Percentiles rank a stretch among this genome's conserved stretches.
phyloP scores from a whole-genome alignment of 108 stramenopile genomes.

The Stephanodiscus minutulus region DNA sequence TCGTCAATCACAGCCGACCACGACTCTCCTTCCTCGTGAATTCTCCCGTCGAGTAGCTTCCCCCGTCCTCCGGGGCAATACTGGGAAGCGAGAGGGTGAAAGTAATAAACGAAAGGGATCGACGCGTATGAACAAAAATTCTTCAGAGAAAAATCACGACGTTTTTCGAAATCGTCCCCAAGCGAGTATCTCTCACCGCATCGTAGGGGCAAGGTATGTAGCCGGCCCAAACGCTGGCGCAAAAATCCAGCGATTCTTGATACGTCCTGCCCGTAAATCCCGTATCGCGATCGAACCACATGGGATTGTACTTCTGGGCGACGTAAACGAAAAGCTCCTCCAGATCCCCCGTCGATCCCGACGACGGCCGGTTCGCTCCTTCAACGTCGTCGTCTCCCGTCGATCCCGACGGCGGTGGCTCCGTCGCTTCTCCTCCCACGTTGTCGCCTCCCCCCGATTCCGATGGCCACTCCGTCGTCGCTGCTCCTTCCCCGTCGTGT shows the following conservation, averaged over 20 bases:
- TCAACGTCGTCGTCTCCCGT: background rate
- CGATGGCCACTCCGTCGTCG: no score
- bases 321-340: conserved; percentile 14
- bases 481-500: background rate
- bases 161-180: background rate
- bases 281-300: conserved; percentile 27
- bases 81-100: background rate
- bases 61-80: conserved; percentile 19
- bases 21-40: conserved; percentile 34
- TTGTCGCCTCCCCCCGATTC: background rate
- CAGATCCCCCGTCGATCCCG: background rate
- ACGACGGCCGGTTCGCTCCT: background rate
- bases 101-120: no score
- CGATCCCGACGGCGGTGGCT: background rate
- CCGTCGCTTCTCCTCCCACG: background rate
- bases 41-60: conserved; percentile 28
- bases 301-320: conserved; percentile 17
- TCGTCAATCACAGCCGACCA: conserved; percentile 43
- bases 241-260: conserved; percentile 19
- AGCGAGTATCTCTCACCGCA: conserved; percentile 12
- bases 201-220: conserved; percentile 26
- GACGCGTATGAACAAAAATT: no score
- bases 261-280: conserved; percentile 30
- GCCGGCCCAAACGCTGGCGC: conserved; percentile 10
- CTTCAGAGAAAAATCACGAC: background rate